Conservation (phyloP, 1,284 basidiomycete genomes). For the Apiotrichum sp. region DNA sequence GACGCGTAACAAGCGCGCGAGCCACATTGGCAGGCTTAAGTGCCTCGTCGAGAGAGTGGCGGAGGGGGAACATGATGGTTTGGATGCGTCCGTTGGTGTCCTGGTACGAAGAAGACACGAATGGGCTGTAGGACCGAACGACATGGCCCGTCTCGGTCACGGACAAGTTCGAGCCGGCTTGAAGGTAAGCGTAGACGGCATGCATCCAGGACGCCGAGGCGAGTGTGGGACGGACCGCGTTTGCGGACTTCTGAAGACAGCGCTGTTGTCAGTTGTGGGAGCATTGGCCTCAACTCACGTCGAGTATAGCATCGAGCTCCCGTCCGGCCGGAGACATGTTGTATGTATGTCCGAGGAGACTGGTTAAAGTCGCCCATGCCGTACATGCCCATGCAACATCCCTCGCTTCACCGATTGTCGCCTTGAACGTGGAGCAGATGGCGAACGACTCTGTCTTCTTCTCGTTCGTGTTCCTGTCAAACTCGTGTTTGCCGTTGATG, state of each 20-base stretch:
- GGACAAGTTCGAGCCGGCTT: constrained; percentile 20
- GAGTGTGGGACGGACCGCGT: constrained; percentile 28
- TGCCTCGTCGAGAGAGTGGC: constrained; percentile 20
- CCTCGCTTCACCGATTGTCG: constrained; percentile 19
- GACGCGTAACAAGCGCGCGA: constrained; percentile 5
- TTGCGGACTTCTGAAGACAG: constrained; percentile 30
- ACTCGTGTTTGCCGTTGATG: background rate
- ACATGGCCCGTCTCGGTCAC: constrained; percentile 20
- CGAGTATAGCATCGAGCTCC: constrained; percentile 40
- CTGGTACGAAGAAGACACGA: constrained; percentile 21
- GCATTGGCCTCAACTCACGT: constrained; percentile 28
- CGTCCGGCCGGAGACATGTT: constrained; percentile 23
- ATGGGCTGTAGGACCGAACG: constrained; percentile 30
- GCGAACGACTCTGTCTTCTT: constrained; percentile 33
- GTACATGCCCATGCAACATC: constrained; percentile 44
- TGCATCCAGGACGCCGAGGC: constrained; percentile 44
- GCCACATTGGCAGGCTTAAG: constrained; percentile 6
- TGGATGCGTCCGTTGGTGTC: constrained; percentile 19
- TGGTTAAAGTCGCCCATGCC: constrained; percentile 40
- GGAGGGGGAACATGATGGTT: constrained; percentile 27
- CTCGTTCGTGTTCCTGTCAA: constrained; percentile 20
- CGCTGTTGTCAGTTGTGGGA: constrained; percentile 22
- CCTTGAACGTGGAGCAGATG: constrained; percentile 30
- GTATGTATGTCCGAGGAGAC: constrained; percentile 40
- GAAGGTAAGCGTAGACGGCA: constrained; percentile 42